Evolutionary conservation across 345 rosid genomes (phyloP), one percentile per base, ranked within the genome.

Genomic region (Hibiscus syriacus): DNA sequence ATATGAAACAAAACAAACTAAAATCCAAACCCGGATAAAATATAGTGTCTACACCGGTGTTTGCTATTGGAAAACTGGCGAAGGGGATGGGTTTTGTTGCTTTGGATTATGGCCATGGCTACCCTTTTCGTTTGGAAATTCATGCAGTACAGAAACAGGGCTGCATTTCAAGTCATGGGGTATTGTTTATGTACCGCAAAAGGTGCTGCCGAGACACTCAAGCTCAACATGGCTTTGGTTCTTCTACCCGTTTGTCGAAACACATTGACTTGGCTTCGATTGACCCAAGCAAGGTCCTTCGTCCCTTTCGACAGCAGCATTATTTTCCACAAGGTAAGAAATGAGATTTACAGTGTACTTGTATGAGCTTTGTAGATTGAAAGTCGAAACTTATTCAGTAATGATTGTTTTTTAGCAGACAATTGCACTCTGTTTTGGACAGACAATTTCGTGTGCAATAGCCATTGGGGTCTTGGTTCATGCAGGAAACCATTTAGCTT

Each of bases 131-230:
- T 76, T 16, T 94, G 99, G 99, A 94, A 89, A 83, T 94, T 91
- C 81, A 9, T 72, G 58, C 90, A 91, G 63, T 94, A 94, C 63
- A 78, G 65, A 80, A 76, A 86, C 75, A 91, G 38, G 76, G 85
- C 88, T 0, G 92, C 88, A 41, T 94, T 91, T 66, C 86, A 83
- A 0, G 95, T 86, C 39, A 87, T 87, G 99, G 96, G 99, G 17
- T 80, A 91, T 65, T 94, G 99, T 74, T 54, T 94, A 71, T 60
- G 86, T 17, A 73, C 83, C 4, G 99, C 99, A 56, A 94, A 94
- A 83, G 99, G 97, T 9, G 91, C 99, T 29, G 99, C 97, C 1
- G 99, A 94, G 84, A 94, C 96, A 49, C 87, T 94, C 50, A 94
- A 94, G 80, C 83, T 94, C 82, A 94, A 94, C 76, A 91, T 94